Evolutionary conservation across 2,329 filamentous ascomycete genomes (phyloP), one percentile per base, ranked within the genome.

Genomic region (Colletotrichum lupini): DNA sequence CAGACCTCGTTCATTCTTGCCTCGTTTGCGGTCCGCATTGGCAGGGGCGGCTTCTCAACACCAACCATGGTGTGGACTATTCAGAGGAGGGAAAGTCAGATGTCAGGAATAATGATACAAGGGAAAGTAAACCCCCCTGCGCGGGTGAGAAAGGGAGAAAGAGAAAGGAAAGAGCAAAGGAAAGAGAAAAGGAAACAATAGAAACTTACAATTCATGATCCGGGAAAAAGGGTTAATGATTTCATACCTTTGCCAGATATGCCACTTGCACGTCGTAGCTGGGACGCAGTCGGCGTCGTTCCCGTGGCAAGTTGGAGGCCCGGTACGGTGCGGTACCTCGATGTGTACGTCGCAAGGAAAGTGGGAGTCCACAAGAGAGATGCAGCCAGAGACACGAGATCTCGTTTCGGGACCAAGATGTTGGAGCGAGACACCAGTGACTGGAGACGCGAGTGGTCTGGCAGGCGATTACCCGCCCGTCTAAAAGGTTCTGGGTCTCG

Each of bases 51-150:
- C 68, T 80, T 78, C 77, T 82, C 81, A 77, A 78, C 76, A 76
- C 79, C 78, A 78, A 78, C 79, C 79, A 83, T 83, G 80, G 78
- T 80, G 78, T 73, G 62, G 49, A 72, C 72, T 74, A 35, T 63
- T 59, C 56, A 16, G 59, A 49, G 72, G 30, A 55, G 63, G 37
- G 57, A 57, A 68, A 28, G 42, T 74, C 65, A 73, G 60, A 42
- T 69, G 72, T 70, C 72, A 68, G 69, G 71, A 75, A 73, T 28
- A 68, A 71, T 56, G 57, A 53, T 64, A 66, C 46, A 70, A 67
- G 64, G 60, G 56, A 67, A 67, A 63, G 72, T 53, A 37, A n/a
- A n/a, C 62, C 68, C 66, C 71, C 62, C 56, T 60, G 63, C 28
- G 60, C 58, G 59, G 72, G 62, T 64, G 57, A 59, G 46, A 63